A percentile compares a stretch with the other conserved stretches of the same genome.
Evolutionary conservation across 2,329 filamentous ascomycete genomes (phyloP).

Genomic region (Erysiphe neolycopersici): DNA sequence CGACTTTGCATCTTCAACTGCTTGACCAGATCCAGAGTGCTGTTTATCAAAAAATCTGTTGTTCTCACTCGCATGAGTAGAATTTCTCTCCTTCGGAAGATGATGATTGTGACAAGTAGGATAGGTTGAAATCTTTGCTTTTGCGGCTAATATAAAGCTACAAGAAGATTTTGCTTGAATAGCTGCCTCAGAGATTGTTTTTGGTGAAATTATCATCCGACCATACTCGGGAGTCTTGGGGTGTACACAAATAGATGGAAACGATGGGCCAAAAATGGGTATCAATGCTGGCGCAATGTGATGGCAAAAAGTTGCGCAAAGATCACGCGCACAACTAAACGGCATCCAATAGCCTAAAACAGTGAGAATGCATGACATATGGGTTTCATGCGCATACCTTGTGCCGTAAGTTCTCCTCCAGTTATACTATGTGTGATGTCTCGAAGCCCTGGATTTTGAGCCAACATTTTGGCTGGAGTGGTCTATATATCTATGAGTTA

Average conservation of each 20-base stretch:
- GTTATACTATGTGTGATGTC: constrained; percentile 91
- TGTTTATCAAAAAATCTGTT: not conserved
- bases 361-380: not conserved
- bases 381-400: constrained; percentile 30
- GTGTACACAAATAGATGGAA: constrained; percentile 43
- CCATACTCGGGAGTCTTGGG: constrained; percentile 36
- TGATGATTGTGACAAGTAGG: not conserved
- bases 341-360: constrained; percentile 83
- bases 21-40: not conserved
- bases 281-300: constrained; percentile 63
- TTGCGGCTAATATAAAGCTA: not conserved
- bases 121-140: not conserved
- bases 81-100: not conserved
- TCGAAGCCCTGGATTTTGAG: constrained; percentile 51
- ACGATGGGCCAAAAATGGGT: constrained; percentile 67
- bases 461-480: constrained; percentile 59
- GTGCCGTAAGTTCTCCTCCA: constrained; percentile 65
- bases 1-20: not conserved
- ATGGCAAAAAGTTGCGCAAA: constrained; percentile 77
- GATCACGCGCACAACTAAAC: constrained; percentile 55
- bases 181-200: constrained; percentile 26
- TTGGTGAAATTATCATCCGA: constrained; percentile 36
- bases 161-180: constrained; percentile 21
- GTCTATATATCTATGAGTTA: constrained; percentile 29
- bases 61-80: no score